Base-by-base conservation (phyloP, 345 rosid species). In the Pugionium cornutum region DNA sequence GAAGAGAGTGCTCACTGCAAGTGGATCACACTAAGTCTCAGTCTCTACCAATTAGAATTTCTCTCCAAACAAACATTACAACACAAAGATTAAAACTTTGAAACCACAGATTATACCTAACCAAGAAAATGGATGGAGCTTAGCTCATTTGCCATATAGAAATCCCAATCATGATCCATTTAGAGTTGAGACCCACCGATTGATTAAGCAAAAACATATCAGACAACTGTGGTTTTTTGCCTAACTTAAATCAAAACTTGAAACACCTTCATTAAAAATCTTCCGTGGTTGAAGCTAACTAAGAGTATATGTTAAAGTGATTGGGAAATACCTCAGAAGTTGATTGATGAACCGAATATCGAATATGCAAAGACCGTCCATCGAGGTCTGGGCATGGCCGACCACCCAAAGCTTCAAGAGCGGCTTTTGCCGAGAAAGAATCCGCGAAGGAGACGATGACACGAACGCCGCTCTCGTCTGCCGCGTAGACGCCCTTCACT, bases 381-480 rank as follows among this genome's bases (percentile, higher is more conserved):
- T 76, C 85, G 4, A 92, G 91, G 10, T 73, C 78, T 25, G 84
- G 46, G 52, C 98, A 92, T 42, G 89, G 80, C 2, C 69, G 83
- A 11, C 84, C 84, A 53, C 72, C 50, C 50, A 89, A 62, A 1
- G 88, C 79, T 7, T 68, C 76, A 4, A 88, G 18, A 29, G 98
- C 97, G 3, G 87, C 74, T 36, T 78, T 78, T 10, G 98, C 98
- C 1, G 83, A 80, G 18, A 1, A 26, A 34, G 78, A 76, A 5
- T 82, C 80, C 2, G 56, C 33, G 73, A 69, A 89, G 4, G 88
- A 86, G 53, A 92, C 83, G 54, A 92, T 72, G 18, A 89, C 96
- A 35, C 98, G 98, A 51, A 78, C 86, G 6, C 96, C 97, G 48
- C 89, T 89, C 27, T 84, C 96, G 64, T 92, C 98, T 34, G 98